phyloP scores from a whole-genome alignment of 257 asterid genomes.

The Nicotiana tomentosiformis region DNA sequence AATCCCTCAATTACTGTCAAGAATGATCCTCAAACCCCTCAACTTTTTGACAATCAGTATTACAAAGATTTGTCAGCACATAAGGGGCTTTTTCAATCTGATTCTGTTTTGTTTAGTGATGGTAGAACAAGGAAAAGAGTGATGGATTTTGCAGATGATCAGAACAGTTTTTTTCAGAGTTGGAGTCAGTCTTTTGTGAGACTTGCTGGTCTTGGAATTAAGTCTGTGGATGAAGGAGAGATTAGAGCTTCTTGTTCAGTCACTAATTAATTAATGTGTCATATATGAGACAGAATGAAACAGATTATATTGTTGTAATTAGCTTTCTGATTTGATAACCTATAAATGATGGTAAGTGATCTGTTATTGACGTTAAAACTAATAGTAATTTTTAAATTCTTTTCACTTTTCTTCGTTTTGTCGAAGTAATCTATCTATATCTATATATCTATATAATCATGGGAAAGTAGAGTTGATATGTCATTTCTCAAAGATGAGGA shows the following conservation, averaged over 20 bases:
- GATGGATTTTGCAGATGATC: conserved; percentile 36
- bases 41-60: conserved; percentile 53
- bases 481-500: too few species aligned
- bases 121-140: conserved; percentile 37
- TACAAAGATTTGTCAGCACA: conserved; percentile 41
- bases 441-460: too few species aligned
- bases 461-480: too few species aligned
- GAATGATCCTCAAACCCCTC: conserved; percentile 61
- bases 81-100: conserved; percentile 69
- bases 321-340: too few species aligned
- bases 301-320: too few species aligned
- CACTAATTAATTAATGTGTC: conserved; percentile 21
- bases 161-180: conserved; percentile 43
- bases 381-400: too few species aligned
- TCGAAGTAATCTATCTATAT: too few species aligned
- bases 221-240: conserved; percentile 44
- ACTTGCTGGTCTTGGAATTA: conserved; percentile 50
- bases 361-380: too few species aligned
- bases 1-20: conserved; percentile 30
- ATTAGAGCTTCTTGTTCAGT: conserved; percentile 23
- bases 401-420: too few species aligned
- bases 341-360: too few species aligned
- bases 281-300: background rate
- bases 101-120: conserved; percentile 51
- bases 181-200: conserved; percentile 53